Base-by-base conservation (phyloP, 768 basidiomycete species). In the Suillus bovinus region DNA sequence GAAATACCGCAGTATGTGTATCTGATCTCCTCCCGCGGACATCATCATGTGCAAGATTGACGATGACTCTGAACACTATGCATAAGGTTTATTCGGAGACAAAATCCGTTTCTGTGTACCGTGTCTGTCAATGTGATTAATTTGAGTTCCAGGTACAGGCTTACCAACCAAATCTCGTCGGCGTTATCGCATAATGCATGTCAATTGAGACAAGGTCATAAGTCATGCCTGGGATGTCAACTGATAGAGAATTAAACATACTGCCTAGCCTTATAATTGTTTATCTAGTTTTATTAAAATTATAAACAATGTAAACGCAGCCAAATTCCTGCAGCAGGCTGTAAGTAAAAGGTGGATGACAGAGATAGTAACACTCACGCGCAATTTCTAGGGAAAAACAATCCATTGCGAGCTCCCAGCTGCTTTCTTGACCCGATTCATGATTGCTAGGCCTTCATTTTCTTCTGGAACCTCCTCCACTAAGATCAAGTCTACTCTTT, bases 351-450 rank as follows among this genome's bases (percentile, higher is more conserved):
- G 6, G 24, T 20, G 27, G 17, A 27, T 27, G 27, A 20, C 17
- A 56, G 24, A 39, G 36, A 56, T 24, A 3, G 24, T 29, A n/a
- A 29, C 17, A 39, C 36, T 11, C 29, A 56, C 55, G 0, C 60
- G 34, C 58, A 31, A 20, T 33, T n/a, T 57, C 64, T 65, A 66
- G 34, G 49, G 46, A 53, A 63, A 52, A 20, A 49, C 62, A 10
- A 80, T 63, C 76, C 78, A 79, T 41, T 64, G 63, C 11, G 67
- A 68, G 55, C 88, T 84, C 5, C 88, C 86, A 8, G 95, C 94
- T 2, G 96, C 96, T 72, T 98, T 98, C 64, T 84, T 84, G 29
- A 95, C 86, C 20, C 96, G 83, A 73, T 99, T 97, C 94, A 97
- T 98, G 33, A 98, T 85, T 7, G 96, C 96, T 33, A 97, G 76